phyloP scores from a whole-genome alignment of 495 filamentous ascomycete species.

The Hyaloscypha variabilis region DNA sequence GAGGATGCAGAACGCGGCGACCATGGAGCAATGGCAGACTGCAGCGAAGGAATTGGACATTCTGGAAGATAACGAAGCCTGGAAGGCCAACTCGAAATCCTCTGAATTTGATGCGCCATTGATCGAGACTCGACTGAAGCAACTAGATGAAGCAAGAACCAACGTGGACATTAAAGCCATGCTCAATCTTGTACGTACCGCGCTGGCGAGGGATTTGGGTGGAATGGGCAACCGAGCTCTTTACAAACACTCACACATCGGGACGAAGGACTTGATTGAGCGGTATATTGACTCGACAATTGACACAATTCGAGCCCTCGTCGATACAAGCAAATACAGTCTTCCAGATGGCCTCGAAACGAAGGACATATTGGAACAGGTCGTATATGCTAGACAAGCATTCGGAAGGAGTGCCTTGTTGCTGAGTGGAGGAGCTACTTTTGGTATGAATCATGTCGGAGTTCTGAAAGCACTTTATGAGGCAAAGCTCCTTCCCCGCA shows the following conservation, averaged over 20 bases:
- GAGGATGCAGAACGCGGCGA: slow-evolving; percentile 64
- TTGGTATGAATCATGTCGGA: slow-evolving; percentile 95
- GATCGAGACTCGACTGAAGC: slow-evolving; percentile 66
- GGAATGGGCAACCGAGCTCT: slow-evolving; percentile 83
- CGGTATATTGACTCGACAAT: slow-evolving; percentile 79
- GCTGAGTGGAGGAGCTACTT: slow-evolving; percentile 88
- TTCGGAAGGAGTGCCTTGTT: slow-evolving; percentile 88
- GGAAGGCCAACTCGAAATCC: slow-evolving; percentile 62
- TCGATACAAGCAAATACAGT: slow-evolving; percentile 60
- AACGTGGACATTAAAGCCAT: slow-evolving; percentile 75
- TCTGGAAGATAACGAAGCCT: slow-evolving; percentile 78
- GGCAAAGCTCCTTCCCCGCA: slow-evolving; percentile 75
- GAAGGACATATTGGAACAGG: slow-evolving; percentile 69
- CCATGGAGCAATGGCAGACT: slow-evolving; percentile 63
- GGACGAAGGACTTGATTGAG: slow-evolving; percentile 87
- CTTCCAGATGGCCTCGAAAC: slow-evolving; percentile 55
- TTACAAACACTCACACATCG: slow-evolving; percentile 82
- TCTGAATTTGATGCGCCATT: slow-evolving; percentile 71
- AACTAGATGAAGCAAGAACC: slow-evolving; percentile 75
- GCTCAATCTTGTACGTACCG: slow-evolving; percentile 80
- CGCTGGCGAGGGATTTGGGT: slow-evolving; percentile 78
- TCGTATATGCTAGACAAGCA: slow-evolving; percentile 79
- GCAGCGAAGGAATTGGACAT: slow-evolving; percentile 78
- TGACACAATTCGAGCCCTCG: slow-evolving; percentile 68
- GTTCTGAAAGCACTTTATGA: slow-evolving; percentile 88